Base-by-base conservation (phyloP, 2,329 filamentous ascomycete genomes). In the Colletotrichum sp. region DNA sequence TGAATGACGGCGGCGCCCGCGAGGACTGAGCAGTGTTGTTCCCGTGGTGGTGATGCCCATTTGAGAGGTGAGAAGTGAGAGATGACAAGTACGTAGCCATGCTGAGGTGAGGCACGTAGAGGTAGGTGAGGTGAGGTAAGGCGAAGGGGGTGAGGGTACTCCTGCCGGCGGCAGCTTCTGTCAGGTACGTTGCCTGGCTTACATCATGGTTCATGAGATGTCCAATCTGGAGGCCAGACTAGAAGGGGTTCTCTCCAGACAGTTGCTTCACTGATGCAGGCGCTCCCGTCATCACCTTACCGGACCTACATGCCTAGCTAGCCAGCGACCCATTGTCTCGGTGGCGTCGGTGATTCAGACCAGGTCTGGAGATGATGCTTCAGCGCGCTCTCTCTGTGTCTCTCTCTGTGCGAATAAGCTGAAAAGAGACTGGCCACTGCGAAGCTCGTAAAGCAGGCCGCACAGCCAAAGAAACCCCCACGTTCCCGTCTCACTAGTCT, bases 401-500 rank as follows among this genome's bases (percentile, higher is more conserved):
- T 27, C 59, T 13, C 19, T 34, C 59, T 12, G 7, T 19, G 25
- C 59, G 25, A 25, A 16, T 34, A n/a, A 22, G n/a, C 59, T 61
- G 59, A 19, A 61, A 64, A 15, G 61, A 32, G 61, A 64, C n/a
- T 25, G 60, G 19, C 30, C n/a, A 39, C 60, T 25, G 60, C 59
- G 60, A 36, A 28, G 63, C n/a, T 68, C 65, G 65, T 66, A 68
- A 34, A 68, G 44, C 32, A 68, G 65, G 22, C 13, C 34, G 63
- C 44, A 44, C 25, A 34, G 39, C 70, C 28, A 59, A 5, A 30
- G 32, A 72, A 22, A 67, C 59, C 59, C 74, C 74, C 74, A 76
- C 74, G 74, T 66, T 64, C 48, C 66, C 52, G 15, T 16, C 34
- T 61, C 36, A 48, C 61, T 76, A 71, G 74, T 60, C 44, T 36